phyloP scores from a whole-genome alignment of 148 eudicot species.

The Cornus controversa region DNA sequence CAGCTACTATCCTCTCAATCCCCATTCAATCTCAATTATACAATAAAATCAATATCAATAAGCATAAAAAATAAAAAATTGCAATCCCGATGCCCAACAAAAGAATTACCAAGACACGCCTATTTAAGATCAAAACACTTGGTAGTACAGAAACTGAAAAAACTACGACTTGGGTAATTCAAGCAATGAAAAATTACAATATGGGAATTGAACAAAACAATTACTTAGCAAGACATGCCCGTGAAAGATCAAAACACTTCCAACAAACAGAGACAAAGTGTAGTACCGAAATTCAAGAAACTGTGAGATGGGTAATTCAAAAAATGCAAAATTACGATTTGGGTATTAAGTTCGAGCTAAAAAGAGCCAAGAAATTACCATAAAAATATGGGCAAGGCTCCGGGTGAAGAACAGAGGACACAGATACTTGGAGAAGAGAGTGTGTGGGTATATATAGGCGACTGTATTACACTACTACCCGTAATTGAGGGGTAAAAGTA shows the following conservation, averaged over 20 bases:
- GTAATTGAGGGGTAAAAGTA: background rate
- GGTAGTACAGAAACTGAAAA: background rate
- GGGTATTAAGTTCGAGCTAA: background rate
- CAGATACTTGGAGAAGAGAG: background rate
- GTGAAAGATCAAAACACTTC: constrained; percentile 1
- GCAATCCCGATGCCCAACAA: background rate
- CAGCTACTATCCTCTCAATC: constrained; percentile 33
- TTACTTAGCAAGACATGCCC: background rate
- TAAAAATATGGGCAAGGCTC: background rate
- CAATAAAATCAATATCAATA: background rate
- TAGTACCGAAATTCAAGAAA: background rate
- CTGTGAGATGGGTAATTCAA: background rate
- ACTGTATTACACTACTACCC: too few relatives aligned
- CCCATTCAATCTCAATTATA: constrained; percentile 42
- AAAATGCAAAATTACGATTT: background rate
- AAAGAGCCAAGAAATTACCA: background rate
- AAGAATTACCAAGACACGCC: background rate
- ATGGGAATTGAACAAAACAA: too few relatives aligned
- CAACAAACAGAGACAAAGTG: too few relatives aligned
- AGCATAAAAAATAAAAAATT: background rate
- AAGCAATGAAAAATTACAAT: too few relatives aligned
- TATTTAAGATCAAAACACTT: background rate
- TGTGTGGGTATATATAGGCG: background rate
- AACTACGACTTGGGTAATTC: background rate
- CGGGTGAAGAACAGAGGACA: background rate